These are phyloP conservation scores for Sporothrix mexicana DNA, from an alignment of 2,329 filamentous ascomycete species.

Conservation along the genomic window DNA sequence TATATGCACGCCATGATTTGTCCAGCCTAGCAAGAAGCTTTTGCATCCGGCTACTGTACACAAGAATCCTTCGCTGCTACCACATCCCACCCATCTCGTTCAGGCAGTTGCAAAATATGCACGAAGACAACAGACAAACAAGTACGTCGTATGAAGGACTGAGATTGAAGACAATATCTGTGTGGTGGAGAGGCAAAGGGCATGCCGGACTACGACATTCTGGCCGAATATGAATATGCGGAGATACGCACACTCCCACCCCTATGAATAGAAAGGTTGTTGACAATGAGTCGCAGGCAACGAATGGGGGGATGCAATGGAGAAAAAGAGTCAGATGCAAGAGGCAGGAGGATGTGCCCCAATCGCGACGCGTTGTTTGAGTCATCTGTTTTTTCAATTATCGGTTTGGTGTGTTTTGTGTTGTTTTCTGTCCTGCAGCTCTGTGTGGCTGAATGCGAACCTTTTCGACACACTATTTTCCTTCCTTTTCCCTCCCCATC, in stretches of 20 bases:
- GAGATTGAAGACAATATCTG: not conserved
- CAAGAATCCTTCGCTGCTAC: slow-evolving; percentile 25
- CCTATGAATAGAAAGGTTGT: not conserved
- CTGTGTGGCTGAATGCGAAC: not conserved
- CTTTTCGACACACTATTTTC: not conserved
- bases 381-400: not conserved
- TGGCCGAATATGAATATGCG: slow-evolving; percentile 6
- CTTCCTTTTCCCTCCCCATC: not conserved
- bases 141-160: not conserved
- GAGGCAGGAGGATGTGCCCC: not conserved
- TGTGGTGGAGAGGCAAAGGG: not conserved
- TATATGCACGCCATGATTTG: slow-evolving; percentile 12
- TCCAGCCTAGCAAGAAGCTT: slow-evolving; percentile 6
- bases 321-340: not conserved
- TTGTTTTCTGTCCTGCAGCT: slow-evolving; percentile 23
- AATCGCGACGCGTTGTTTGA: slow-evolving; percentile 19
- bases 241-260: slow-evolving; percentile 5
- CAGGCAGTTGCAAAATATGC: not conserved
- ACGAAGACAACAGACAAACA: not conserved
- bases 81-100: not conserved
- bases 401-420: slow-evolving; percentile 10
- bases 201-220: not conserved
- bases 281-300: slow-evolving; percentile 11
- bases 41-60: slow-evolving; percentile 24
- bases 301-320: not conserved